These are phyloP conservation scores for Pyracantha coccinea DNA, from an alignment of 331 rosid genomes.

Conservation along the genomic window DNA sequence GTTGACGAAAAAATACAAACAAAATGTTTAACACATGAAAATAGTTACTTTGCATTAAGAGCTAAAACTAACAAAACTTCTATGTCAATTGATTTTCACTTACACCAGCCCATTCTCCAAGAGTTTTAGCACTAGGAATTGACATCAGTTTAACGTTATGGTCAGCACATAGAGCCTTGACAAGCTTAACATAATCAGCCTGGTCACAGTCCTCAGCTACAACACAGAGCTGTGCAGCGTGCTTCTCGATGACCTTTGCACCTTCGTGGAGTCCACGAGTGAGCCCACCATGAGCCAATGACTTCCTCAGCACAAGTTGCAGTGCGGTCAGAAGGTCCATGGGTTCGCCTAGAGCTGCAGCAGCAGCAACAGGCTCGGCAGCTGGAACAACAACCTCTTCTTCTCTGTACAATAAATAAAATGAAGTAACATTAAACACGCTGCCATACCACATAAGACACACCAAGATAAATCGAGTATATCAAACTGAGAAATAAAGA, in stretches of 20 bases:
- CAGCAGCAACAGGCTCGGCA: slow-evolving; percentile 18
- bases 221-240: slow-evolving; percentile 65
- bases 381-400: slow-evolving; percentile 25
- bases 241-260: slow-evolving; percentile 64
- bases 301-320: slow-evolving; percentile 76
- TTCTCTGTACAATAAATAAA: slow-evolving; percentile 25
- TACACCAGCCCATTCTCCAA: slow-evolving; percentile 89
- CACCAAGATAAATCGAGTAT: too few relatives aligned
- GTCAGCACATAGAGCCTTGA: slow-evolving; percentile 70
- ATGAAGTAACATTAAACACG: neutral
- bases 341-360: slow-evolving; percentile 53
- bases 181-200: slow-evolving; percentile 61
- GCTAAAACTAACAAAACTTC: too few relatives aligned
- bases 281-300: too few relatives aligned
- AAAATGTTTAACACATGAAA: too few relatives aligned
- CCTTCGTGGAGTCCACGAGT: too few relatives aligned
- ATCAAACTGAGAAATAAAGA: too few relatives aligned
- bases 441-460: neutral
- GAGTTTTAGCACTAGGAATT: slow-evolving; percentile 68
- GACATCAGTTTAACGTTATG: slow-evolving; percentile 58
- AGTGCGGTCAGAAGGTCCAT: slow-evolving; percentile 83
- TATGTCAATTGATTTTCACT: too few relatives aligned
- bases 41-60: too few relatives aligned
- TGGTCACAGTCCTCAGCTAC: slow-evolving; percentile 75
- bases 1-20: too few relatives aligned